Conservation (phyloP, 306 rosid genomes). For the Sphenostylis stenocarpa region DNA sequence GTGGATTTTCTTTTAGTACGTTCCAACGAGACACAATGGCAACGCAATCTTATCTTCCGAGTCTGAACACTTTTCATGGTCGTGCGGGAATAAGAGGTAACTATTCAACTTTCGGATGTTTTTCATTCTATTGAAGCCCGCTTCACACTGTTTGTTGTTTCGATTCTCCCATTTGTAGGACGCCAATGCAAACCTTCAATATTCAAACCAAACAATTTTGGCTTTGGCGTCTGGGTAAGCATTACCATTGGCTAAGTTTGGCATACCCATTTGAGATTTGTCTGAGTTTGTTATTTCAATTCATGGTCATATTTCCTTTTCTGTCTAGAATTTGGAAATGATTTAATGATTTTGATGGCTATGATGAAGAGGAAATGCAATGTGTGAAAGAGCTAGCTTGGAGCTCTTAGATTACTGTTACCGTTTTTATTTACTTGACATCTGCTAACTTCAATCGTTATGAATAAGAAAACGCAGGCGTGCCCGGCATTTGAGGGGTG, state of each 20-base stretch:
- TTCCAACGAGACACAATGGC: constrained; percentile 28
- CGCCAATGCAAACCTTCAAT: constrained; percentile 28
- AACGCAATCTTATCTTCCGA: constrained; percentile 42
- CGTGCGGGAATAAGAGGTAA: constrained; percentile 26
- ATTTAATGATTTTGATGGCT: background rate
- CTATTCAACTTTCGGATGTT: background rate
- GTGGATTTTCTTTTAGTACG: background rate
- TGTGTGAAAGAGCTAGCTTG: background rate
- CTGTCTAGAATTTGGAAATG: background rate
- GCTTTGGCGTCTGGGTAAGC: constrained; percentile 29
- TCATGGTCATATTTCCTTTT: background rate
- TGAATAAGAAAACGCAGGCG: background rate
- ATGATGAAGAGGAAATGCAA: background rate
- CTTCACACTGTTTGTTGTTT: background rate
- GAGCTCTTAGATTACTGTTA: background rate
- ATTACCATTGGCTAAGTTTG: background rate
- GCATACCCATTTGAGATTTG: background rate
- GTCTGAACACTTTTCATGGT: constrained; percentile 28
- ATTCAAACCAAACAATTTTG: constrained; percentile 23
- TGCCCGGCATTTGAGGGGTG: background rate
- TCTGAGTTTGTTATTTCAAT: background rate
- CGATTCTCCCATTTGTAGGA: constrained; percentile 26
- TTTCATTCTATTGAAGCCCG: background rate
- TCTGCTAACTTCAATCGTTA: background rate
- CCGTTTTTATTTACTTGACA: background rate